phyloP scores from a whole-genome alignment of 208 protist genomes.

The Angomonas ambiguus region DNA sequence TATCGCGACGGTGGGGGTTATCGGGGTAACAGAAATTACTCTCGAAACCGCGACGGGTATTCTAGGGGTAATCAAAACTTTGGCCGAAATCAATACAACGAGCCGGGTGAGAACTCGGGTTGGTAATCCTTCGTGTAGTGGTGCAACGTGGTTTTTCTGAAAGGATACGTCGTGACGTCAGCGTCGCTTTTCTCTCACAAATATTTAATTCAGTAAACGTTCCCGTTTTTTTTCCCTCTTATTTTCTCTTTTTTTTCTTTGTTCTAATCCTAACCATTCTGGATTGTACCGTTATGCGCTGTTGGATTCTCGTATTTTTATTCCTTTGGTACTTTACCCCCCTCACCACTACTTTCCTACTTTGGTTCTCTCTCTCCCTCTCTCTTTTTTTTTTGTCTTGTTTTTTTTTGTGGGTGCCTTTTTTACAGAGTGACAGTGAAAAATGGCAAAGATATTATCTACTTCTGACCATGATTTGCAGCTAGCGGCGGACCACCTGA shows the following conservation, averaged over 20 bases:
- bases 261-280: too few relatives aligned
- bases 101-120: background rate
- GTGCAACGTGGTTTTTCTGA: too few relatives aligned
- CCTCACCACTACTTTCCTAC: too few relatives aligned
- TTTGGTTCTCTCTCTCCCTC: background rate
- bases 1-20: background rate
- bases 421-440: background rate
- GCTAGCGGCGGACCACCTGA: slow-evolving; percentile 42
- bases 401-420: slow-evolving; percentile 14
- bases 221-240: slow-evolving; percentile 16
- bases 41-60: background rate
- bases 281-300: too few relatives aligned
- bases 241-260: too few relatives aligned
- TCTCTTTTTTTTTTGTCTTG: background rate
- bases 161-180: slow-evolving; percentile 3
- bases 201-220: slow-evolving; percentile 3
- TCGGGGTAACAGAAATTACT: background rate
- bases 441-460: slow-evolving; percentile 35
- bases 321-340: too few relatives aligned
- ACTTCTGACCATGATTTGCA: slow-evolving; percentile 35
- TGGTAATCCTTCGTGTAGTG: background rate
- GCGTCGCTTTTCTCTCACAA: slow-evolving; percentile 7
- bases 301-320: too few relatives aligned
- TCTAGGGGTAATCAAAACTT: background rate
- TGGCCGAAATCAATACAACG: background rate